These are phyloP conservation scores for Blakeslea trispora DNA, from an alignment of 371 early-diverging fungal genomes.

Conservation along the genomic window DNA sequence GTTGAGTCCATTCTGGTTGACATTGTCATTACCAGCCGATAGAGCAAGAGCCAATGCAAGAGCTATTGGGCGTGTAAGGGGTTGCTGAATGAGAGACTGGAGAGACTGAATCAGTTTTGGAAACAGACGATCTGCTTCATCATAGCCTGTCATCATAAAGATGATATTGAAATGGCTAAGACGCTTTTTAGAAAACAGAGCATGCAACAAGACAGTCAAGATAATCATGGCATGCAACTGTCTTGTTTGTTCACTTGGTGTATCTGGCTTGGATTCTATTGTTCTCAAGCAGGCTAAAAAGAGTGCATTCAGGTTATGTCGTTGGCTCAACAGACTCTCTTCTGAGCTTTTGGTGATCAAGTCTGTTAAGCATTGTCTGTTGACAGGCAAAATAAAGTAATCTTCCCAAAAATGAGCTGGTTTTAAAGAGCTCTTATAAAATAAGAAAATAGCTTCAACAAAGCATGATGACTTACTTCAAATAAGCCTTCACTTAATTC, in stretches of 20 bases:
- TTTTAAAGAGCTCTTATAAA: background rate
- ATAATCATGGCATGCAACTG: slow-evolving; percentile 35
- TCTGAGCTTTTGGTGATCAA: slow-evolving; percentile 42
- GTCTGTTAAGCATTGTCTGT: slow-evolving; percentile 35
- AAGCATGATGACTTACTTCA: slow-evolving; percentile 44
- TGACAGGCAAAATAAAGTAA: slow-evolving; percentile 49
- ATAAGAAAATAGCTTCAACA: background rate
- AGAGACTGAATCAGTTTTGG: slow-evolving; percentile 38
- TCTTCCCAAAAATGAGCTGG: slow-evolving; percentile 44
- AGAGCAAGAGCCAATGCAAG: slow-evolving; percentile 47
- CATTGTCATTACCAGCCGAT: slow-evolving; percentile 59
- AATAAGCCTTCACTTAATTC: slow-evolving; percentile 52
- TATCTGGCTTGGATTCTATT: slow-evolving; percentile 3
- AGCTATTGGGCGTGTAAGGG: slow-evolving; percentile 21
- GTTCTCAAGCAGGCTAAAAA: slow-evolving; percentile 38
- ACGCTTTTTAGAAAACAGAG: slow-evolving; percentile 51
- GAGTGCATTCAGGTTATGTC: slow-evolving; percentile 36
- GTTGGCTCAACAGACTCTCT: slow-evolving; percentile 42
- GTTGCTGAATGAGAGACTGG: slow-evolving; percentile 25
- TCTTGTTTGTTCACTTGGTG: slow-evolving; percentile 25
- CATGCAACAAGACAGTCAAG: slow-evolving; percentile 47
- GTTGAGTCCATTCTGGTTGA: slow-evolving; percentile 61
- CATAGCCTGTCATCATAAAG: slow-evolving; percentile 51
- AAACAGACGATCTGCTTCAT: slow-evolving; percentile 55
- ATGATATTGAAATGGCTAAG: slow-evolving; percentile 59